phyloP scores from a whole-genome alignment of 345 rosid species.

The Pistacia atlantica region DNA sequence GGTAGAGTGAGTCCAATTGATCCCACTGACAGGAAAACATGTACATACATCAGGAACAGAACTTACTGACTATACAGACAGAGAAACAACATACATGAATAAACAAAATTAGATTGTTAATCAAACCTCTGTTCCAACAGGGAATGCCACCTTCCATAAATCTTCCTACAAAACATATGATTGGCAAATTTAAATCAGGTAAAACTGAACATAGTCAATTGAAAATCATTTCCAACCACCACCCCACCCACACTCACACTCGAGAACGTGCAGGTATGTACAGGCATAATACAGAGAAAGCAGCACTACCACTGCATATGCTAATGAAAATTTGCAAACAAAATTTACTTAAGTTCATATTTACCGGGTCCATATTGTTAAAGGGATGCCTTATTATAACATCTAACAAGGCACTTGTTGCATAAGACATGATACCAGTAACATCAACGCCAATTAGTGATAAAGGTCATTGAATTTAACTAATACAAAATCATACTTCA shows the following conservation, averaged over 20 bases:
- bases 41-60: constrained; percentile 16
- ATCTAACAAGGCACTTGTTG: too few relatives aligned
- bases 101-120: not conserved
- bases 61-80: not conserved
- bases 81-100: not conserved
- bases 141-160: constrained; percentile 80
- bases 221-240: not conserved
- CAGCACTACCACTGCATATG: too few relatives aligned
- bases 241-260: not conserved
- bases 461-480: too few relatives aligned
- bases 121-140: constrained; percentile 94
- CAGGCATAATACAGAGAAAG: not conserved
- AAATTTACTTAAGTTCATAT: not conserved
- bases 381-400: too few relatives aligned
- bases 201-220: not conserved
- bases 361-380: too few relatives aligned
- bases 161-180: constrained; percentile 64
- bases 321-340: not conserved
- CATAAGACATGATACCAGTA: too few relatives aligned
- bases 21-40: constrained; percentile 72
- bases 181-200: constrained; percentile 16
- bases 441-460: too few relatives aligned
- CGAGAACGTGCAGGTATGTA: not conserved
- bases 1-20: constrained; percentile 70
- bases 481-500: too few relatives aligned